Evolutionary conservation across 768 basidiomycete species (phyloP).

Genomic region (Neoboletus subvelutipes): DNA sequence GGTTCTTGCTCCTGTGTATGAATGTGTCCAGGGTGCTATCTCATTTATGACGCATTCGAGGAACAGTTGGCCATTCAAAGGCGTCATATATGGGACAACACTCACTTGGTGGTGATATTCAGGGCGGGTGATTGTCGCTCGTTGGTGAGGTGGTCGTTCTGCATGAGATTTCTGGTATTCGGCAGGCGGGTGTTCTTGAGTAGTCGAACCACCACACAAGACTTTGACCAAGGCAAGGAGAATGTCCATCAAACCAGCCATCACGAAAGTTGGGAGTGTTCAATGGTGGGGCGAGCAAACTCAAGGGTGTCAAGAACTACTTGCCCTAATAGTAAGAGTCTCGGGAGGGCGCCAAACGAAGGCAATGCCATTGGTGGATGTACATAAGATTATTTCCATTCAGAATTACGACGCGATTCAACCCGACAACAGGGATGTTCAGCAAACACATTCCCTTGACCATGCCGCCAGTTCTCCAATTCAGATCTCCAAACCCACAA

Average conservation of each 20-base stretch:
- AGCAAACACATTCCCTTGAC: constrained; percentile 31
- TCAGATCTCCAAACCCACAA: constrained; percentile 84
- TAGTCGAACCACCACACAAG: constrained; percentile 26
- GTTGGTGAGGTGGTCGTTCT: constrained; percentile 14
- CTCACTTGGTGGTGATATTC: constrained; percentile 17
- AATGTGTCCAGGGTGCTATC: constrained; percentile 1
- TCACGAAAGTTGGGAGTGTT: not conserved
- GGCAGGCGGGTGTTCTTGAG: constrained; percentile 9
- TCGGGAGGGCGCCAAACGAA: not conserved
- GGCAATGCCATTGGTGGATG: not conserved
- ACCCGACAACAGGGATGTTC: constrained; percentile 25
- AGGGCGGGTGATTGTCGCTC: constrained; percentile 1
- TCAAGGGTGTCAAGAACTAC: not conserved
- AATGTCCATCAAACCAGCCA: constrained; percentile 28
- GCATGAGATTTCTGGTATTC: constrained; percentile 3
- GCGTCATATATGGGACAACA: constrained; percentile 1
- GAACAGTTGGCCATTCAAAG: not conserved
- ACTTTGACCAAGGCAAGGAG: constrained; percentile 21
- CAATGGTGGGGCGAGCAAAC: not conserved
- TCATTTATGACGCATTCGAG: constrained; percentile 4
- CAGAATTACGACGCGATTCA: constrained; percentile 13
- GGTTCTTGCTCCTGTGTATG: constrained; percentile 15
- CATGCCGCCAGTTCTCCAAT: not conserved
- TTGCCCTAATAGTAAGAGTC: not conserved
- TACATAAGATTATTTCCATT: constrained; percentile 13